Percentiles rank a stretch among this genome's conserved stretches.
phyloP scores from a whole-genome alignment of 2,329 filamentous ascomycete species.

The Epichloe gansuensis region DNA sequence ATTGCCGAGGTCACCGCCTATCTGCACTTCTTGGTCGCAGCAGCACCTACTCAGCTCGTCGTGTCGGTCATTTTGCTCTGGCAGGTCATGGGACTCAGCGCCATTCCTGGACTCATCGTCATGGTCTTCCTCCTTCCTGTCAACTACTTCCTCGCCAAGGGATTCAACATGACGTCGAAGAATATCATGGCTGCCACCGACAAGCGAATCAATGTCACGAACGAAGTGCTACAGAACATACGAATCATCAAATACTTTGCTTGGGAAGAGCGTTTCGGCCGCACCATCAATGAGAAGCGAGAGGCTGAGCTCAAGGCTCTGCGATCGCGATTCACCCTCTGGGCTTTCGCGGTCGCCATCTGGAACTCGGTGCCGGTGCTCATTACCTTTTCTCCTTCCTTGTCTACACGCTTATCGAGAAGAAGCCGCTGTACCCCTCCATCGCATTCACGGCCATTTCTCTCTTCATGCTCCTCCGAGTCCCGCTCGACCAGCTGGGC shows the following conservation, averaged over 20 bases:
- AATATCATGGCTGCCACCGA: conserved; percentile 87
- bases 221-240: conserved; percentile 94
- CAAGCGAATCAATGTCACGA: conserved; percentile 90
- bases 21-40: conserved; percentile 88
- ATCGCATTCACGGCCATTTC: conserved; percentile 94
- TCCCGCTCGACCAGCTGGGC: conserved; percentile 87
- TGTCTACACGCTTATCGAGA: conserved; percentile 80
- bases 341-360: conserved; percentile 81
- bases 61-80: conserved; percentile 76
- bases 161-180: conserved; percentile 79
- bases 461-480: conserved; percentile 84
- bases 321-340: conserved; percentile 75
- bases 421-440: conserved; percentile 80
- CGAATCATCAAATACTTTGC: conserved; percentile 99
- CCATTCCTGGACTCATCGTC: conserved; percentile 81
- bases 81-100: conserved; percentile 80
- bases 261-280: conserved; percentile 86
- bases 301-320: conserved; percentile 64
- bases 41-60: conserved; percentile 76
- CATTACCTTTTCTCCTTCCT: conserved; percentile 96
- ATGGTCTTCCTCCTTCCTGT: conserved; percentile 83
- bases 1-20: conserved; percentile 91
- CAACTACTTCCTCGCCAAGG: conserved; percentile 79
- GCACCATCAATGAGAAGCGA: conserved; percentile 81
- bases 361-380: conserved; percentile 94